These are phyloP conservation scores for Aspergillus fumigatus DNA, from an alignment of 2,329 filamentous ascomycete species.

Conservation along the genomic window DNA sequence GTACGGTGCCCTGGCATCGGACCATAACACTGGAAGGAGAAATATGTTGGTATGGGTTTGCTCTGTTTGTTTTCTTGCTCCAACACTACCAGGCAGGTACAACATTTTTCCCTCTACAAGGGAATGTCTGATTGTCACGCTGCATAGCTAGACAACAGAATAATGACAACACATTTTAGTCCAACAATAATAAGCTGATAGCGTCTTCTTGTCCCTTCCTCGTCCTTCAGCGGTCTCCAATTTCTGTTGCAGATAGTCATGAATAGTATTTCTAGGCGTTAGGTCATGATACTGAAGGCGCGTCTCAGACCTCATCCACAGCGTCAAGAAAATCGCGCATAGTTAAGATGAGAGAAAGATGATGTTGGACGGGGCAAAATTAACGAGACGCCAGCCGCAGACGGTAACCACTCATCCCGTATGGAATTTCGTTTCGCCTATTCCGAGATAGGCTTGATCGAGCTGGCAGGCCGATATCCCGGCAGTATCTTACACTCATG, in stretches of 20 bases:
- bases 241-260: background rate
- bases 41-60: constrained; percentile 9
- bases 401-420: constrained; percentile 6
- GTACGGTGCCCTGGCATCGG: constrained; percentile 1
- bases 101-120: constrained; percentile 9
- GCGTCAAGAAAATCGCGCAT: constrained; percentile 22
- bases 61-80: constrained; percentile 7
- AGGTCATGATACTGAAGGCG: background rate
- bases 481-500: background rate
- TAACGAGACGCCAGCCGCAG: constrained; percentile 19
- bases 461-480: background rate
- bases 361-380: constrained; percentile 14
- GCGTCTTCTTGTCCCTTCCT: constrained; percentile 5
- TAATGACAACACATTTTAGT: background rate
- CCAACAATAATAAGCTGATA: background rate
- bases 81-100: background rate
- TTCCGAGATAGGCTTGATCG: background rate
- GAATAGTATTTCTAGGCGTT: background rate
- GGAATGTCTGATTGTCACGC: constrained; percentile 1
- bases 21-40: constrained; percentile 10
- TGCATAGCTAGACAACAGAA: background rate
- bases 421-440: background rate
- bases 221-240: constrained; percentile 2
- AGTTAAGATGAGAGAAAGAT: constrained; percentile 13
- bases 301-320: background rate